Percentiles rank a stretch among this genome's conserved stretches.
Conservation (phyloP, 495 filamentous ascomycete genomes). For the Jackrogersella multiformis region DNA sequence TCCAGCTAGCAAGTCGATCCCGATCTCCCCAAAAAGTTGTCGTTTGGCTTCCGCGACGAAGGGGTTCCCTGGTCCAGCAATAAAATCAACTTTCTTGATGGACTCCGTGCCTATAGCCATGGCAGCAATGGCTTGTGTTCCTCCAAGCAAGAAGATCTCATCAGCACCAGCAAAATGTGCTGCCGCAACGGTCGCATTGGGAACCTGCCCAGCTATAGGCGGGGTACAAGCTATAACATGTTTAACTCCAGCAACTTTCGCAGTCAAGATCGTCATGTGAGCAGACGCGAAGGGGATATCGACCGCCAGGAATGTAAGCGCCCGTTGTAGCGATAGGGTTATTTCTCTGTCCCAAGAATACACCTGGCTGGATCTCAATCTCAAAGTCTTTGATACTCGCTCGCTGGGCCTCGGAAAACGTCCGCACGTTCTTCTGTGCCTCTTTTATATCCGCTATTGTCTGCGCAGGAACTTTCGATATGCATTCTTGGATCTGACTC, state of each 20-base stretch:
- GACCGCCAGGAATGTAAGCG: slow-evolving; percentile 62
- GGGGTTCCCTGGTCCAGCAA: slow-evolving; percentile 64
- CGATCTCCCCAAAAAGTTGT: slow-evolving; percentile 63
- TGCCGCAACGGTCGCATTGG: slow-evolving; percentile 60
- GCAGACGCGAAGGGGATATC: slow-evolving; percentile 65
- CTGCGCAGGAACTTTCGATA: slow-evolving; percentile 51
- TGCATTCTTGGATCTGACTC: slow-evolving; percentile 49
- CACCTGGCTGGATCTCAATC: slow-evolving; percentile 59
- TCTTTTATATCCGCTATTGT: slow-evolving; percentile 62
- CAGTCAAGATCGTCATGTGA: slow-evolving; percentile 68
- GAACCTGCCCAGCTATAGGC: slow-evolving; percentile 61
- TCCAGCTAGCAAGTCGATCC: slow-evolving; percentile 63
- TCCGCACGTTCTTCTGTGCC: slow-evolving; percentile 60
- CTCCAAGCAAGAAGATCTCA: slow-evolving; percentile 62
- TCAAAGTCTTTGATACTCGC: slow-evolving; percentile 58
- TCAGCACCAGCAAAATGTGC: slow-evolving; percentile 65
- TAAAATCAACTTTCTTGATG: slow-evolving; percentile 61
- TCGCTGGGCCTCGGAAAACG: slow-evolving; percentile 59
- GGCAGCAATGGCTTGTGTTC: slow-evolving; percentile 66
- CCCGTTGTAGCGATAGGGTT: slow-evolving; percentile 53
- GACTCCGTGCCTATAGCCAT: slow-evolving; percentile 76
- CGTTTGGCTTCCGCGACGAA: slow-evolving; percentile 66
- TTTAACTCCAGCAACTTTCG: slow-evolving; percentile 63
- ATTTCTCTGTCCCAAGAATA: slow-evolving; percentile 61
- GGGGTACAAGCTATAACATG: slow-evolving; percentile 63